A percentile compares a stretch with the other conserved stretches of the same genome.
Evolutionary conservation across 345 rosid species (phyloP).

Genomic region (Populus pruinosa): DNA sequence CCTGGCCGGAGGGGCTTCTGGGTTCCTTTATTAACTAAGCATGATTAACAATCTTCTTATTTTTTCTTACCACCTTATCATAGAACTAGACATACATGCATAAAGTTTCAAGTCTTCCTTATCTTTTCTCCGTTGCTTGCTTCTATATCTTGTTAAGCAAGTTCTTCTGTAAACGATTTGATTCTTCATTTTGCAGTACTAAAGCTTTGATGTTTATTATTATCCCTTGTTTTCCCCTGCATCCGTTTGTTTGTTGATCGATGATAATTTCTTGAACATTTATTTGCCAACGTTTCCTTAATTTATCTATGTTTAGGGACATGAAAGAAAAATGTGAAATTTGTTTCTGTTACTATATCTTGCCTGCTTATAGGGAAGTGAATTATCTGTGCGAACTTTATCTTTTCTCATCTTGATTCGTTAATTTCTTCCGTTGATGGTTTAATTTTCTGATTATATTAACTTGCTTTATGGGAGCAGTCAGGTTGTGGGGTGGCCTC

Average conservation of each 20-base stretch:
- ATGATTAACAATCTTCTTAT: background rate
- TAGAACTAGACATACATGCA: background rate
- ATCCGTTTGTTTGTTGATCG: background rate
- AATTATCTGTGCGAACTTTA: background rate
- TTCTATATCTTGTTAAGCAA: background rate
- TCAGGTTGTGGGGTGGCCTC: constrained; percentile 41
- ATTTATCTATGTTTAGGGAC: background rate
- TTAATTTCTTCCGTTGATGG: background rate
- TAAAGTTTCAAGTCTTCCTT: background rate
- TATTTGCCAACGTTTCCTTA: background rate
- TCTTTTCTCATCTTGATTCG: background rate
- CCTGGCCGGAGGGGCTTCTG: background rate
- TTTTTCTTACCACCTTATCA: background rate
- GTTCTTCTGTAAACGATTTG: background rate
- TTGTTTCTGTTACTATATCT: background rate
- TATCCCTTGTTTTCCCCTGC: background rate
- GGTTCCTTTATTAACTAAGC: too few relatives aligned
- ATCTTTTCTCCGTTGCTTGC: background rate
- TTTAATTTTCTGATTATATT: background rate
- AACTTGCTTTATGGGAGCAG: constrained; percentile 21
- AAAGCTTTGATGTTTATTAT: background rate
- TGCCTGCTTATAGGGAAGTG: background rate
- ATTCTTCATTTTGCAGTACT: background rate
- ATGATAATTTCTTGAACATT: background rate
- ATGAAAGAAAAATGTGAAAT: background rate